These are phyloP conservation scores for Coleophoma crateriformis DNA, from an alignment of 2,329 filamentous ascomycete genomes.

Conservation along the genomic window DNA sequence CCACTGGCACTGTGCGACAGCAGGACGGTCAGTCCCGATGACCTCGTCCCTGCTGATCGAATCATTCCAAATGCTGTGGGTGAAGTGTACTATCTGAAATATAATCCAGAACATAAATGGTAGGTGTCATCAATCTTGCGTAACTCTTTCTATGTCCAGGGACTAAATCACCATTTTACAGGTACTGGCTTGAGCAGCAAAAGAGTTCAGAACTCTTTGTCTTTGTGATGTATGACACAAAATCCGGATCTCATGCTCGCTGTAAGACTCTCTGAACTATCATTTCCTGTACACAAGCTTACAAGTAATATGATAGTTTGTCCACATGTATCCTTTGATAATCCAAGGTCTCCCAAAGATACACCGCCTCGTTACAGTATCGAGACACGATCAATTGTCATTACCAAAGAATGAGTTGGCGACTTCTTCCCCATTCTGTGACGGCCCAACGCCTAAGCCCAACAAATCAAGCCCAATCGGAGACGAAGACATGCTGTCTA, in stretches of 20 bases:
- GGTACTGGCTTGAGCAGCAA: slow-evolving; percentile 20
- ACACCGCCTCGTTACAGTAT: slow-evolving; percentile 8
- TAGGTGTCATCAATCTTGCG: not conserved
- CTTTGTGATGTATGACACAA: slow-evolving; percentile 20
- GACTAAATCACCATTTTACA: not conserved
- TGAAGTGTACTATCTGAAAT: slow-evolving; percentile 20
- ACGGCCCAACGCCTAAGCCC: not conserved
- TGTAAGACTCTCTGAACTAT: slow-evolving; percentile 7
- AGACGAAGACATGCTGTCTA: not conserved
- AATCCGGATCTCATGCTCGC: slow-evolving; percentile 8
- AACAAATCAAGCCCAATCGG: not conserved
- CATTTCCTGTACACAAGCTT: not conserved
- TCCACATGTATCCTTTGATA: slow-evolving; percentile 14
- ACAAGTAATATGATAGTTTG: slow-evolving; percentile 7
- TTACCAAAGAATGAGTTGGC: slow-evolving; percentile 9
- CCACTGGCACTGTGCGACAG: slow-evolving; percentile 20
- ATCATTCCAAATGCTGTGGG: slow-evolving; percentile 15
- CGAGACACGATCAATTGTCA: slow-evolving; percentile 15
- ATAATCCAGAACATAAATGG: slow-evolving; percentile 19
- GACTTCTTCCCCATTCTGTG: not conserved
- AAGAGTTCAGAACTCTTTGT: slow-evolving; percentile 14
- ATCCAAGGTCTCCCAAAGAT: slow-evolving; percentile 4
- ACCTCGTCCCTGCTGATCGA: slow-evolving; percentile 19
- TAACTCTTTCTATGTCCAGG: too few relatives aligned
- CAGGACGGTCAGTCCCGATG: slow-evolving; percentile 11